phyloP scores from a whole-genome alignment of 495 filamentous ascomycete species.

The Parathielavia hyrcaniae region DNA sequence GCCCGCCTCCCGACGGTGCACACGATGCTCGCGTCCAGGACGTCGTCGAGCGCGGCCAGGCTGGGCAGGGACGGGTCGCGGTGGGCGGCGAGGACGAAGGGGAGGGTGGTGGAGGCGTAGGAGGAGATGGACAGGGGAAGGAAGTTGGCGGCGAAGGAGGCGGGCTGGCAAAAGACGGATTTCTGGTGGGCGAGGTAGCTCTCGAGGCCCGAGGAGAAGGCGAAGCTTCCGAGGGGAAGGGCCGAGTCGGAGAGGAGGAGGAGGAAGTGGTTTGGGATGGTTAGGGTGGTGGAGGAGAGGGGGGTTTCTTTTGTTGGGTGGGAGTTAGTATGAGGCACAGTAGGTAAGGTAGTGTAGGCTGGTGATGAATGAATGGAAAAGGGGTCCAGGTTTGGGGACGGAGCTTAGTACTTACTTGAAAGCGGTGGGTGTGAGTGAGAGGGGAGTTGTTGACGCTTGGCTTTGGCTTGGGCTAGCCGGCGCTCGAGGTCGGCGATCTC shows the following conservation, averaged over 20 bases:
- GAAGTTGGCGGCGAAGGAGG: conserved; percentile 66
- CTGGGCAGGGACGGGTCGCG: conserved; percentile 44
- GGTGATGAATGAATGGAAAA: not conserved
- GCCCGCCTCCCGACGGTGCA: conserved; percentile 86
- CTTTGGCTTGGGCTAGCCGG: conserved; percentile 34
- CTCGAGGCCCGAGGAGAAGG: conserved; percentile 90
- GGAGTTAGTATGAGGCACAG: conserved; percentile 1
- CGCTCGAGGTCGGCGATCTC: conserved; percentile 39
- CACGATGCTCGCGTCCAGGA: conserved; percentile 74
- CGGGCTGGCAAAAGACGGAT: conserved; percentile 24
- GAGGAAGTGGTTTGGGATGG: conserved; percentile 59
- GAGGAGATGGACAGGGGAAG: conserved; percentile 70
- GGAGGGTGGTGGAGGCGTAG: conserved; percentile 71
- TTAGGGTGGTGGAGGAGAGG: conserved; percentile 8
- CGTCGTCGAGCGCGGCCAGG: conserved; percentile 66
- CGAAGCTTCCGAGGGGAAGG: conserved; percentile 91
- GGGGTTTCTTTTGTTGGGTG: not conserved
- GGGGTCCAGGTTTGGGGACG: not conserved
- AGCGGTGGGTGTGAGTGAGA: conserved; percentile 4
- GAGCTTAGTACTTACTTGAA: conserved; percentile 3
- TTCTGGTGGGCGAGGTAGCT: conserved; percentile 82
- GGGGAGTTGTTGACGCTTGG: conserved; percentile 9
- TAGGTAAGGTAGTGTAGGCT: too few species aligned
- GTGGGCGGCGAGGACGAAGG: conserved; percentile 76
- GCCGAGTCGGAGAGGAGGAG: conserved; percentile 93